Conservation (phyloP, 768 basidiomycete species). For the Mycena kentingensis region DNA sequence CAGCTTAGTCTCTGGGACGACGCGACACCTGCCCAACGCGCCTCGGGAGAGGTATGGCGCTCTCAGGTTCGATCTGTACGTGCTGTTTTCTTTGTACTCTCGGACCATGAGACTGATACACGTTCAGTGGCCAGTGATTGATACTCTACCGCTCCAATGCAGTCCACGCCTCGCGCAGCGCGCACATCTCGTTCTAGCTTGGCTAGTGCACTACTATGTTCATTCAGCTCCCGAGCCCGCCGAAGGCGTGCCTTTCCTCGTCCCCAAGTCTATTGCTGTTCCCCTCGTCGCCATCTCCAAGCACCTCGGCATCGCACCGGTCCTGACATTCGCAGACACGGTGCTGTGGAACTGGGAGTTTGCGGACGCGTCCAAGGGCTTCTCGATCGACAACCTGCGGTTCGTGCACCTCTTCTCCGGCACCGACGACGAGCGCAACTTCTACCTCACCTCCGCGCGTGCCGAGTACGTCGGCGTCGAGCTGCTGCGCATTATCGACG, state of each 20-base stretch:
- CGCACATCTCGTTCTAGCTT: conserved; percentile 87
- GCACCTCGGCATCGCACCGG: conserved; percentile 82
- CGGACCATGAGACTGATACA: neutral
- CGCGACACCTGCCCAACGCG: conserved; percentile 48
- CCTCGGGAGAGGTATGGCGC: conserved; percentile 71
- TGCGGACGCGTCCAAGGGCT: conserved; percentile 55
- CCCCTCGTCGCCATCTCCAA: conserved; percentile 79
- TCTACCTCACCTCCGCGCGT: conserved; percentile 82
- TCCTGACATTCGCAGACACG: conserved; percentile 94
- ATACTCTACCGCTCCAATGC: conserved; percentile 49
- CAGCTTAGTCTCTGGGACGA: conserved; percentile 62
- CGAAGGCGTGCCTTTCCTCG: conserved; percentile 43
- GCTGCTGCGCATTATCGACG: conserved; percentile 83
- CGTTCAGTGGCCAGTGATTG: conserved; percentile 70
- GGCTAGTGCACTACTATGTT: conserved; percentile 87
- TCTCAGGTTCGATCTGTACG: conserved; percentile 61
- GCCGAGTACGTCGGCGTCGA: conserved; percentile 87
- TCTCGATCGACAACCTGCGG: conserved; percentile 73
- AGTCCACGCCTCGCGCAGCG: conserved; percentile 72
- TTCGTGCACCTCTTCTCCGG: conserved; percentile 79
- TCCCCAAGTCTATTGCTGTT: conserved; percentile 77
- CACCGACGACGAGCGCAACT: conserved; percentile 80
- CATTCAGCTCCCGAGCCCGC: conserved; percentile 66
- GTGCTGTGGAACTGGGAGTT: conserved; percentile 91
- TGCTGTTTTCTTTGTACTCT: conserved; percentile 11